A percentile compares a stretch with the other conserved stretches of the same genome.
phyloP scores from a whole-genome alignment of 805 yeast species.

The Saccharomycopsis malanga region DNA sequence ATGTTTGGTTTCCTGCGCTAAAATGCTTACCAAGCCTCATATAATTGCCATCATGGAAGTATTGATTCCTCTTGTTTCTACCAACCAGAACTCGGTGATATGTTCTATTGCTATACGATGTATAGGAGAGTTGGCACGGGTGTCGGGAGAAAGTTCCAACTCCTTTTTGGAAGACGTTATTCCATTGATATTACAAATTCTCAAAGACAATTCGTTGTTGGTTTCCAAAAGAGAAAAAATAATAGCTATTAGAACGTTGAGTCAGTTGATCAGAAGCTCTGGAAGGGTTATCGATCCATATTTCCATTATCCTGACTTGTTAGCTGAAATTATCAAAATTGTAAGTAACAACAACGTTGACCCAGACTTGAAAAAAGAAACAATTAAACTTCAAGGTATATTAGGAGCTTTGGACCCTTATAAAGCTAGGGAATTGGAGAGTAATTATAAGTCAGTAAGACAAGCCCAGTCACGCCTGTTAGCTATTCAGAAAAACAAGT shows the following conservation, averaged over 20 bases:
- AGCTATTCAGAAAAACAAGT: neutral
- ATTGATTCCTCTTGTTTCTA: slow-evolving; percentile 52
- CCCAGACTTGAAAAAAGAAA: slow-evolving; percentile 69
- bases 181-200: slow-evolving; percentile 81
- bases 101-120: slow-evolving; percentile 82
- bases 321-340: slow-evolving; percentile 75
- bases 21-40: slow-evolving; percentile 81
- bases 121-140: slow-evolving; percentile 81
- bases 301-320: slow-evolving; percentile 81
- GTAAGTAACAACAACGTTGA: slow-evolving; percentile 52
- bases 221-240: slow-evolving; percentile 73
- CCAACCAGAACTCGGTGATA: slow-evolving; percentile 68
- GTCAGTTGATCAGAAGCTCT: slow-evolving; percentile 82
- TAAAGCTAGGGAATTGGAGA: slow-evolving; percentile 86
- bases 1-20: slow-evolving; percentile 67
- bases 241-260: slow-evolving; percentile 81
- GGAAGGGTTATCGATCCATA: slow-evolving; percentile 95
- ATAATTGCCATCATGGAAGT: slow-evolving; percentile 87
- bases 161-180: slow-evolving; percentile 68
- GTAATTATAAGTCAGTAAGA: slow-evolving; percentile 26
- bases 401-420: slow-evolving; percentile 97
- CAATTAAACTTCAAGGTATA: slow-evolving; percentile 84
- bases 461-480: neutral
- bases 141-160: slow-evolving; percentile 78
- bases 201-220: slow-evolving; percentile 71